These are phyloP conservation scores for Hypoxylon perforatum DNA, from an alignment of 495 filamentous ascomycete genomes.

Conservation along the genomic window DNA sequence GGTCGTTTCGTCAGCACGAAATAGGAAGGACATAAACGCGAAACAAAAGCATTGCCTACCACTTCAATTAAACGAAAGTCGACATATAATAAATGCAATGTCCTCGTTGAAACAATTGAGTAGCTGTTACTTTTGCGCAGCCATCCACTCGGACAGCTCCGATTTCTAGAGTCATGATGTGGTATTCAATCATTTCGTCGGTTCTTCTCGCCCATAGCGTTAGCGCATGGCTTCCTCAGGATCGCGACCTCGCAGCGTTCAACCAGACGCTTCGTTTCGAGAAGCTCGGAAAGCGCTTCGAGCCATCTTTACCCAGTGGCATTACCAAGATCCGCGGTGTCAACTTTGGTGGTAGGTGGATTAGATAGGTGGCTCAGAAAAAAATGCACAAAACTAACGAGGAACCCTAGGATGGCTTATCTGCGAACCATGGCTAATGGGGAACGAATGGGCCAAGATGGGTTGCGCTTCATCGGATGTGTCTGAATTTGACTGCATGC, in stretches of 20 bases:
- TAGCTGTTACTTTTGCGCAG: too few species aligned
- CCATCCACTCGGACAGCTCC: background rate
- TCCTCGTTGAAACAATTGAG: too few species aligned
- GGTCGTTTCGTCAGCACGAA: background rate
- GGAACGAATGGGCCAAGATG: constrained; percentile 59
- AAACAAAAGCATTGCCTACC: too few species aligned
- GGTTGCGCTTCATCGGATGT: constrained; percentile 56
- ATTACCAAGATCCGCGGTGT: constrained; percentile 45
- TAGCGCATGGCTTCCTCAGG: constrained; percentile 39
- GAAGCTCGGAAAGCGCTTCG: constrained; percentile 39
- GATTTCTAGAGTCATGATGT: constrained; percentile 25
- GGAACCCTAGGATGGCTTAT: constrained; percentile 50
- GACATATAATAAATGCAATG: too few species aligned
- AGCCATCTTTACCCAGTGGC: constrained; percentile 29
- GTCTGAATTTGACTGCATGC: constrained; percentile 69
- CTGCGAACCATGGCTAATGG: constrained; percentile 67
- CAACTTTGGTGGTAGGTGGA: constrained; percentile 39
- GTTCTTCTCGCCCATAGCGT: constrained; percentile 29
- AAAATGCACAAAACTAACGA: background rate
- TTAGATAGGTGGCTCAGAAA: background rate
- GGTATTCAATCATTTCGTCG: constrained; percentile 29
- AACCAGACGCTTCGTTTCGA: constrained; percentile 38
- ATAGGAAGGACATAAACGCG: background rate
- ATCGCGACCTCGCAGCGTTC: constrained; percentile 39
- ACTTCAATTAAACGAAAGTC: too few species aligned